Percentiles rank a stretch among this genome's conserved stretches.
Conservation (phyloP, 192 early-diverging fungal genomes). For the Coemansia sp. region DNA sequence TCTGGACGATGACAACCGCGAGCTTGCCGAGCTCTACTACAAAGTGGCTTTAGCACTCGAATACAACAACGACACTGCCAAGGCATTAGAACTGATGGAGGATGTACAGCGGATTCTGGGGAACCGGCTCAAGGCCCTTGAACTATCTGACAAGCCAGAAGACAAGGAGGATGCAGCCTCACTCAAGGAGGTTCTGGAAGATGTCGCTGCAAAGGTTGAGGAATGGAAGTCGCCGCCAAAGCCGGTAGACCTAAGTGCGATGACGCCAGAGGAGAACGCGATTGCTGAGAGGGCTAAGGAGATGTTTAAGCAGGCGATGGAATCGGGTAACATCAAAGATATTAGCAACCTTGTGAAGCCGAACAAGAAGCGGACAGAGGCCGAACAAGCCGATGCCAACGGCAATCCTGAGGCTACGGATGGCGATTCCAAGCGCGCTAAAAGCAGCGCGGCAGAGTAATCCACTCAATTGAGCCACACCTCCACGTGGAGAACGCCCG, state of each 20-base stretch:
- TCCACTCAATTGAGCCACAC: not conserved
- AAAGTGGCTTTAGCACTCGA: constrained; percentile 54
- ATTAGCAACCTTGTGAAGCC: constrained; percentile 31
- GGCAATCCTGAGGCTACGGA: constrained; percentile 20
- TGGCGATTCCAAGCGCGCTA: constrained; percentile 31
- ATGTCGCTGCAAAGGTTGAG: constrained; percentile 43
- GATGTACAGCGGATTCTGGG: constrained; percentile 47
- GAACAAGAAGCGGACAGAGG: constrained; percentile 19
- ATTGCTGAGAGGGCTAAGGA: constrained; percentile 47
- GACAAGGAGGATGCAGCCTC: constrained; percentile 20
- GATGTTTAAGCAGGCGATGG: constrained; percentile 42
- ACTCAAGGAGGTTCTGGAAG: constrained; percentile 41
- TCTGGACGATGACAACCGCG: constrained; percentile 39
- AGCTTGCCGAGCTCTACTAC: constrained; percentile 55
- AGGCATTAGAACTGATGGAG: constrained; percentile 45
- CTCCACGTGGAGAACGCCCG: not conserved
- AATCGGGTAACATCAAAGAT: constrained; percentile 46
- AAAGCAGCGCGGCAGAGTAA: constrained; percentile 3
- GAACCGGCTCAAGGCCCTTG: constrained; percentile 17
- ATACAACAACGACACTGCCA: constrained; percentile 40
- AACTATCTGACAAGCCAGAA: constrained; percentile 9
- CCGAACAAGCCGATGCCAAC: constrained; percentile 10
- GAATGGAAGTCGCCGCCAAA: constrained; percentile 48
- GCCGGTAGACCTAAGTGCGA: constrained; percentile 16
- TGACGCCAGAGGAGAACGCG: constrained; percentile 24